Evolutionary conservation across 140 eudicot genomes (phyloP), one percentile per base, ranked within the genome.

Genomic region (Ambrosia hybrid): DNA sequence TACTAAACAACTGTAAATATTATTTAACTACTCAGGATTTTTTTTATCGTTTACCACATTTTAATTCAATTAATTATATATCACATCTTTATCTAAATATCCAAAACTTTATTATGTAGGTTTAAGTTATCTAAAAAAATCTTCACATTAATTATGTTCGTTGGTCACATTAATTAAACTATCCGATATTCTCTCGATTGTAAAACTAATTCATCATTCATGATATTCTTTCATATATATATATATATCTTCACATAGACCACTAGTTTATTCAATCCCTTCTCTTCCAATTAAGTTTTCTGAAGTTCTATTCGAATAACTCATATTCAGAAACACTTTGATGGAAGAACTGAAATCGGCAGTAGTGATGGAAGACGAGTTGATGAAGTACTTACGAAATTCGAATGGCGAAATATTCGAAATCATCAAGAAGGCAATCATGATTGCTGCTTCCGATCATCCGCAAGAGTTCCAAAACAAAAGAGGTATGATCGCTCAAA

Each of bases 371-470:
- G 39, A 17, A 55, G 33, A 55, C 3, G 51, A 16, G 1, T 59
- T 38, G 34, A 58, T 9, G 5, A 73, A 73, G 51, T 46, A 46
- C 60, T 60, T 73, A 6, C 41, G 34, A 11, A 48, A 48, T 8
- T 43, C 1, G 0, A 14, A 61, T 1, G 36, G 2, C 33, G n/a
- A n/a, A n/a, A 34, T 60, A 13, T 73, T 73, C 6, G 61, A 72
- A 56, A 43, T 72, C 33, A 72, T 72, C 65, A 63, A 73, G 64
- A 73, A 9, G 7, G 70, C 71, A 2, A 62, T 49, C 63, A 63
- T 37, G 71, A 53, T 73, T 12, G 78, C 71, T 3, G 57, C 76
- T 26, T 21, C 30, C 14, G 70, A 73, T 49, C 63, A 73, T 17
- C 77, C 77, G 4, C 26, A 2, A 3, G 73, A 75, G 73, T 74